Base-by-base conservation (phyloP, 108 stramenopile genomes). In the Epipyxis sp. region DNA sequence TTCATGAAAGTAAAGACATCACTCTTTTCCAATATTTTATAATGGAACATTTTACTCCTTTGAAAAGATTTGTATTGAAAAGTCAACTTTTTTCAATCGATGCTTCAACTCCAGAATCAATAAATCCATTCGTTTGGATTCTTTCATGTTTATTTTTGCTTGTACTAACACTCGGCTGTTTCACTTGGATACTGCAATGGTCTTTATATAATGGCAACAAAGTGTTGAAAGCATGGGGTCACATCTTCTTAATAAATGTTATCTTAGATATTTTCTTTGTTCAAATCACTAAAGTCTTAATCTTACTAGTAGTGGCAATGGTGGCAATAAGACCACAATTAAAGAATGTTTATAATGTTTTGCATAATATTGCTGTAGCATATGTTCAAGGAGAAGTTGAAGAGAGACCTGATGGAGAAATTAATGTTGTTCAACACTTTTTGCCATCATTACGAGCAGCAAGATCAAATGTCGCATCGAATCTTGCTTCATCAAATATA, bases 31-130 rank as follows among this genome's bases (percentile, higher is more conserved):
- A 37, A 37, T 65, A 13, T 32, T 65, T 65, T 65, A 32, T 37
- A 16, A 65, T 65, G 20, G 61, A 65, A 25, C 61, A 65, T 10
- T 65, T 65, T 32, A 32, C 61, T 37, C 35, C 61, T 29, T 65
- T 65, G 34, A 65, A 65, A 65, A 29, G 61, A 29, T 65, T 32
- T 37, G 61, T 65, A 16, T 37, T 65, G 6, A 3, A 25, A 3
- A 13, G 30, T 29, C 61, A 65, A 65, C 34, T 32, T 25, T 65
- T 65, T 32, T 32, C 61, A 3, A 13, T 65, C 25, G 61, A 65
- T 6, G 20, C 61, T 29, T 29, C 25, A 6, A 32, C 35, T 29
- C 61, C 61, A 6, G 13, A 16, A 29, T 32, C 61, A 3, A 25
- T 37, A 13, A 32, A 3, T 65, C 61, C 25, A 6, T 25, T 25